Evolutionary conservation across 768 basidiomycete species (phyloP).

Genomic region (Kwoniella sp.): DNA sequence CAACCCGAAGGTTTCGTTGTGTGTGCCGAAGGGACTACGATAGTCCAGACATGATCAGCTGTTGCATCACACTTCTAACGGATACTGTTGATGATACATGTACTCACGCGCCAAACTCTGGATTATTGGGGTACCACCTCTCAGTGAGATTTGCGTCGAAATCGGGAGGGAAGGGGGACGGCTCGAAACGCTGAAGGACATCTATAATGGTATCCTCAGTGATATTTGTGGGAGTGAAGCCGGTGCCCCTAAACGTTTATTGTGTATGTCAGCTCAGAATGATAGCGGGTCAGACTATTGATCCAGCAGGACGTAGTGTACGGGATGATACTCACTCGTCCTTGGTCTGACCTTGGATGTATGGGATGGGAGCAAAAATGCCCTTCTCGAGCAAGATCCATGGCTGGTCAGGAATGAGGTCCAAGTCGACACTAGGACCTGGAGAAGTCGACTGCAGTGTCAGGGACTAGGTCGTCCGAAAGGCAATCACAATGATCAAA

Average conservation of each 20-base stretch:
- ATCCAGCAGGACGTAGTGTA: neutral
- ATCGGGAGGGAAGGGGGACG: slow-evolving; percentile 1
- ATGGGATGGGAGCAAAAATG: slow-evolving; percentile 44
- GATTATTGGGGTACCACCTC: slow-evolving; percentile 10
- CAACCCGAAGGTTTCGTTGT: slow-evolving; percentile 51
- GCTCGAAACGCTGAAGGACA: neutral
- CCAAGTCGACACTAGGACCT: slow-evolving; percentile 50
- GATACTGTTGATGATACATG: neutral
- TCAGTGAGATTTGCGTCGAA: slow-evolving; percentile 12
- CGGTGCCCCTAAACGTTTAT: slow-evolving; percentile 6
- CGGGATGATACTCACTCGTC: slow-evolving; percentile 52
- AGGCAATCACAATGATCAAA: neutral
- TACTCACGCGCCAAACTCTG: slow-evolving; percentile 15
- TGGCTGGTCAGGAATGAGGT: slow-evolving; percentile 47
- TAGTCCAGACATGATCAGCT: neutral
- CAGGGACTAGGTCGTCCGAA: neutral
- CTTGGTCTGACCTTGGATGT: slow-evolving; percentile 48
- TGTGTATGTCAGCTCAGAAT: neutral
- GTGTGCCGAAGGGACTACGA: slow-evolving; percentile 47
- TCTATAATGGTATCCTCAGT: slow-evolving; percentile 1
- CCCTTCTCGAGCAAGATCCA: slow-evolving; percentile 41
- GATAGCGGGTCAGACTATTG: neutral
- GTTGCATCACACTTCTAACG: neutral
- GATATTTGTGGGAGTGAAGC: slow-evolving; percentile 9
- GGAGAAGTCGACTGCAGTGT: neutral